A percentile compares a stretch with the other conserved stretches of the same genome.
Evolutionary conservation across 2,329 filamentous ascomycete species (phyloP).

Genomic region (Xenosphaeropsis pyriputrescens): DNA sequence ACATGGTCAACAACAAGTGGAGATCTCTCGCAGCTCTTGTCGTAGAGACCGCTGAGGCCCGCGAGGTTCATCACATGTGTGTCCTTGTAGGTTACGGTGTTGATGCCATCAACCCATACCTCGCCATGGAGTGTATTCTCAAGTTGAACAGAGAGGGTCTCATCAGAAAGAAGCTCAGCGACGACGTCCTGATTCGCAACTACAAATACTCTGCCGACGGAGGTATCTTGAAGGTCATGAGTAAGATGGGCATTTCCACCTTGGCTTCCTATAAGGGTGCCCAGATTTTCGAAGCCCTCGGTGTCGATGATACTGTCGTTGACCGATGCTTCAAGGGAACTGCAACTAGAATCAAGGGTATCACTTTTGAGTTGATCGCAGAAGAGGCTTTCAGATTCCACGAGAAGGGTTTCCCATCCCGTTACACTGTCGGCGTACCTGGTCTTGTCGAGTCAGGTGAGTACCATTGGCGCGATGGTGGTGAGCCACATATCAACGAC

Average conservation of each 20-base stretch:
- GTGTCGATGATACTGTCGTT: slow-evolving; percentile 81
- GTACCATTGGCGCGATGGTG: slow-evolving; percentile 96
- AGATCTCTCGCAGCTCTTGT: slow-evolving; percentile 75
- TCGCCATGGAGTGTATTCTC: slow-evolving; percentile 89
- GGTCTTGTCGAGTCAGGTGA: slow-evolving; percentile 87
- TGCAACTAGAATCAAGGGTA: slow-evolving; percentile 83
- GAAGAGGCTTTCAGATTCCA: slow-evolving; percentile 92
- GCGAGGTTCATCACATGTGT: slow-evolving; percentile 97
- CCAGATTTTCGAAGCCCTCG: slow-evolving; percentile 93
- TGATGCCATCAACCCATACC: slow-evolving; percentile 87
- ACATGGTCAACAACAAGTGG: slow-evolving; percentile 92
- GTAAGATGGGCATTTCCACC: slow-evolving; percentile 98
- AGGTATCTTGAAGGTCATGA: slow-evolving; percentile 97
- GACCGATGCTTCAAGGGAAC: slow-evolving; percentile 93
- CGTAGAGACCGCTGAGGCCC: slow-evolving; percentile 86
- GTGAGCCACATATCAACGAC: slow-evolving; percentile 90
- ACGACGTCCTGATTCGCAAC: slow-evolving; percentile 78
- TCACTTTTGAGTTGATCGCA: slow-evolving; percentile 86
- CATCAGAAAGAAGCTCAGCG: slow-evolving; percentile 75
- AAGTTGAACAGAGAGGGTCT: slow-evolving; percentile 91
- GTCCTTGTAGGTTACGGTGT: slow-evolving; percentile 93
- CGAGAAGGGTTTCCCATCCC: slow-evolving; percentile 79
- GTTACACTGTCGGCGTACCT: slow-evolving; percentile 59
- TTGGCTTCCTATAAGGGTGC: slow-evolving; percentile 94
- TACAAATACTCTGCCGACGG: slow-evolving; percentile 96